Evolutionary conservation across 2,329 filamentous ascomycete species (phyloP), one percentile per base, ranked within the genome.

Genomic region (Hyphodiscus sp.): DNA sequence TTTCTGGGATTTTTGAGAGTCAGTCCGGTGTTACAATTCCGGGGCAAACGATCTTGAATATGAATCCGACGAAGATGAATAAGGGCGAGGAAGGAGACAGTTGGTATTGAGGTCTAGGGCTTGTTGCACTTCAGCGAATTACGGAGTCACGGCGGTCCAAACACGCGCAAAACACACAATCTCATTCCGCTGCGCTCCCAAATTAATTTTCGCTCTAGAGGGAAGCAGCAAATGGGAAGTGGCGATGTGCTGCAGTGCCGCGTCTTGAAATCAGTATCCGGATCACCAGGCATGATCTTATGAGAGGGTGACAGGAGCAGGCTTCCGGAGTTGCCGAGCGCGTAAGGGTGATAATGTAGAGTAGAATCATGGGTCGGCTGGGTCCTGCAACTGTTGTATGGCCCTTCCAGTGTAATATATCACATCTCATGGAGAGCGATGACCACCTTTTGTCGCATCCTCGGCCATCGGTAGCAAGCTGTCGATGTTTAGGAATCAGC

Each of bases 1-100:
- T 85, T 41, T 78, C 77, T 5, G 81, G 81, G 13, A 75, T 75
- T 1, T 85, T 85, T 60, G 81, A 85, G 65, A 72, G 74, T 41
- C 74, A 76, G 16, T 75, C 78, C 56, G 75, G 76, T 33, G 74
- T 77, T 54, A 71, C 70, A 2, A 72, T 83, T 45, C 81, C 81
- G 0, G 78, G 79, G 0, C 78, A 82, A 65, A 71, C 79, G 41
- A 73, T 85, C 49, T 53, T 83, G 46, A 79, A 74, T 41, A 68
- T 83, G 68, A 84, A 85, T 67, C 81, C 81, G 1, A 74, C 74
- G 52, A 74, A 74, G 33, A 71, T 76, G 58, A 78, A 74, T 57
- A 64, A 72, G 19, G 79, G 79, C 0, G 81, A 84, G 61, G 73
- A 77, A 29, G 78, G 77, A 1, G 69, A 79, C 63, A 71, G 72